Percentiles rank a stretch among this genome's conserved stretches.
Conservation (phyloP, 2,329 filamentous ascomycete genomes). For the Pseudopithomyces chartarum region DNA sequence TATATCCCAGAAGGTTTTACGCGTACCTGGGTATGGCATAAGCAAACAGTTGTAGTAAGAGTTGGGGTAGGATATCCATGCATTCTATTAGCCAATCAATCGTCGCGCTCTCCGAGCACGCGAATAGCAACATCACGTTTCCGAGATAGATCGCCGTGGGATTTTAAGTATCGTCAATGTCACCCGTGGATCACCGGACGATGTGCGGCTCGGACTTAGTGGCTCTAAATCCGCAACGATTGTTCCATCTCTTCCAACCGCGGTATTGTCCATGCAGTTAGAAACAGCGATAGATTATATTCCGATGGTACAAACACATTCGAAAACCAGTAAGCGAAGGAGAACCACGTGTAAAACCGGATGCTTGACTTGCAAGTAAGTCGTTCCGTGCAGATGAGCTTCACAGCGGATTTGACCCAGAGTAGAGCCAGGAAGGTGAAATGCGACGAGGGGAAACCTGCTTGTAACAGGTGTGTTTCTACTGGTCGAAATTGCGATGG, state of each 20-base stretch:
- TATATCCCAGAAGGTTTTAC: not conserved
- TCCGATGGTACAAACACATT: not conserved
- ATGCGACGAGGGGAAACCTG: conserved; percentile 45
- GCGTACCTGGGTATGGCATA: not conserved
- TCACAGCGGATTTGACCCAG: not conserved
- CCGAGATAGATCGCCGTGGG: not conserved
- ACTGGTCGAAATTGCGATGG: conserved; percentile 48
- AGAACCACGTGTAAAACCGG: conserved; percentile 11
- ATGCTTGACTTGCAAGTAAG: conserved; percentile 35
- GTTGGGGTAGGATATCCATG: too few relatives aligned
- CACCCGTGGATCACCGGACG: not conserved
- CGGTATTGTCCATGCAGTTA: not conserved
- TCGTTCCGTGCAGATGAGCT: not conserved
- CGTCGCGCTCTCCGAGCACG: not conserved
- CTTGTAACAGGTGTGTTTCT: conserved; percentile 41
- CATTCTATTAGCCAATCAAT: not conserved
- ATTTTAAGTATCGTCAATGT: not conserved
- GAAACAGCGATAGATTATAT: not conserved
- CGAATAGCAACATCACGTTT: not conserved
- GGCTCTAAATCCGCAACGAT: not conserved
- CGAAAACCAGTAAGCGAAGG: not conserved
- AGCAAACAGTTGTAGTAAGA: too few relatives aligned
- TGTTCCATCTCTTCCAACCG: not conserved
- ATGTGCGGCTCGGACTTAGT: not conserved
- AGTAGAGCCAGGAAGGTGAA: conserved; percentile 31